These are phyloP conservation scores for Pichia gijzeniarum DNA, from an alignment of 805 yeast species.

Conservation along the genomic window DNA sequence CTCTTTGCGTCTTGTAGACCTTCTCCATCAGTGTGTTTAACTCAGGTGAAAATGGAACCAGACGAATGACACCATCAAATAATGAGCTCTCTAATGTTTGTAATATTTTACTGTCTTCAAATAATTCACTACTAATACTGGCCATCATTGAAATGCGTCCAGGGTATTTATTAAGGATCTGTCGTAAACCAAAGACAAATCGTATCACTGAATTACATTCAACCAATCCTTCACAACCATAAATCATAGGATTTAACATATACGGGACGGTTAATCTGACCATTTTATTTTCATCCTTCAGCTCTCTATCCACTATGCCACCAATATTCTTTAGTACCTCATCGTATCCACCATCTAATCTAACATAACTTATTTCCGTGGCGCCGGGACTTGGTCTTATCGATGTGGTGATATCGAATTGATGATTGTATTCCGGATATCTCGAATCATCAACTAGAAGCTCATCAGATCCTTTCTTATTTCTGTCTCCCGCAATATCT, in stretches of 20 bases:
- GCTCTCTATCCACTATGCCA: conserved; percentile 30
- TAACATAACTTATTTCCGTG: conserved; percentile 54
- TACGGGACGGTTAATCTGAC: conserved; percentile 69
- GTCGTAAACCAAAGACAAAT: conserved; percentile 53
- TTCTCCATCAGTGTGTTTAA: conserved; percentile 59
- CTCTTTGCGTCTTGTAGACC: conserved; percentile 65
- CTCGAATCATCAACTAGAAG: conserved; percentile 22
- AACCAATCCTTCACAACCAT: conserved; percentile 36
- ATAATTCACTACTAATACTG: conserved; percentile 60
- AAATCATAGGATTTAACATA: conserved; percentile 73
- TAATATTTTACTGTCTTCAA: conserved; percentile 43
- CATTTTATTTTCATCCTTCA: conserved; percentile 36
- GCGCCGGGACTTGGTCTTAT: conserved; percentile 60
- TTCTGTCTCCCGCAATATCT: conserved; percentile 9
- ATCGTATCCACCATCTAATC: conserved; percentile 25
- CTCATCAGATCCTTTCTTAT: background rate
- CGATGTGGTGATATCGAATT: conserved; percentile 72
- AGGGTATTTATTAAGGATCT: conserved; percentile 42
- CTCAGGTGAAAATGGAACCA: conserved; percentile 78
- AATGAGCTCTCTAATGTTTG: conserved; percentile 47
- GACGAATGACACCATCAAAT: conserved; percentile 61
- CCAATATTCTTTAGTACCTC: conserved; percentile 38
- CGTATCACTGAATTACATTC: conserved; percentile 45
- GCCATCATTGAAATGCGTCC: conserved; percentile 39
- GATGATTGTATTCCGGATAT: conserved; percentile 51